These are phyloP conservation scores for Raphanus hybrid DNA, from an alignment of 441 rosid species.

Conservation along the genomic window DNA sequence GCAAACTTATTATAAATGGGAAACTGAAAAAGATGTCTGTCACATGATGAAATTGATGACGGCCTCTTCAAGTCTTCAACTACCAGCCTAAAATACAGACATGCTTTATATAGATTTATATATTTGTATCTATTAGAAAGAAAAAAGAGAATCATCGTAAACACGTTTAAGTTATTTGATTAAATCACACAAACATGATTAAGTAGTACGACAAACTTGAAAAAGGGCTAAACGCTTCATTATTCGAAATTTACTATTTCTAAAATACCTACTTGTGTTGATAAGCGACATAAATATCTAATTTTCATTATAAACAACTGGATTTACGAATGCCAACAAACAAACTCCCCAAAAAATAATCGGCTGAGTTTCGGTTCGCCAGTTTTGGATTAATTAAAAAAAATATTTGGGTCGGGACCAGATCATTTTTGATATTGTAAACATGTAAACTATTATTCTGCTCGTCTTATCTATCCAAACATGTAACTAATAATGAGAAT, in stretches of 20 bases:
- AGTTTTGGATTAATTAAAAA: too few species aligned
- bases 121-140: neutral
- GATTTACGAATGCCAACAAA: too few species aligned
- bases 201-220: too few species aligned
- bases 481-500: neutral
- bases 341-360: too few species aligned
- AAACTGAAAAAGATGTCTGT: conserved; percentile 22
- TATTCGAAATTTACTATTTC: too few species aligned
- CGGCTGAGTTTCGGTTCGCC: too few species aligned
- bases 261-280: too few species aligned
- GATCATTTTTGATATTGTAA: neutral
- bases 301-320: too few species aligned
- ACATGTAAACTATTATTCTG: neutral
- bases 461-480: neutral
- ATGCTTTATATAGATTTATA: conserved; percentile 2
- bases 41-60: conserved; percentile 31
- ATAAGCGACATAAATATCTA: too few species aligned
- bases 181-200: too few species aligned
- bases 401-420: neutral
- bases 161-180: neutral
- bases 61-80: conserved; percentile 42
- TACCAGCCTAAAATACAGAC: conserved; percentile 32
- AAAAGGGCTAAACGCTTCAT: too few species aligned
- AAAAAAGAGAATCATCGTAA: neutral
- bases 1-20: neutral